Conservation (phyloP, 257 asterid species). For the Capsicum pubescens region DNA sequence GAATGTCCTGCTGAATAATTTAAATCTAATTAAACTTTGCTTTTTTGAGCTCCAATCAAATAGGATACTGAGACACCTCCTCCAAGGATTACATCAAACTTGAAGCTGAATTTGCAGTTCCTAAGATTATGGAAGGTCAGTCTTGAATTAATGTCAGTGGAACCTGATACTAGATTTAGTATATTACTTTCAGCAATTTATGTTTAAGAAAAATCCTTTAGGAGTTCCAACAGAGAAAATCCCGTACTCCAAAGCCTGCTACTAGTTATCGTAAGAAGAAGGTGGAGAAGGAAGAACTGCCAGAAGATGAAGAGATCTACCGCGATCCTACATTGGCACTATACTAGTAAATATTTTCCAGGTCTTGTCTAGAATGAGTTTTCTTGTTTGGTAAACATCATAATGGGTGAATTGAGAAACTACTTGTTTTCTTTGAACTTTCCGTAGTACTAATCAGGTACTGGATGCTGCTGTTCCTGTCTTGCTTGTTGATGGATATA, state of each 20-base stretch:
- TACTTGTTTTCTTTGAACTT: conserved; percentile 29
- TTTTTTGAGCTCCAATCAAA: conserved; percentile 15
- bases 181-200: conserved; percentile 29
- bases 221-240: conserved; percentile 79
- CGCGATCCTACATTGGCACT: conserved; percentile 84
- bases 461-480: conserved; percentile 78
- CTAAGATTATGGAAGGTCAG: conserved; percentile 77
- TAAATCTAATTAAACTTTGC: conserved; percentile 22
- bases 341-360: conserved; percentile 65
- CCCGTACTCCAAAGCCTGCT: conserved; percentile 70
- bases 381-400: conserved; percentile 29
- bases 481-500: conserved; percentile 97
- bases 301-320: conserved; percentile 71
- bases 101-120: conserved; percentile 92
- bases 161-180: conserved; percentile 21
- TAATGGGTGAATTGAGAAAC: conserved; percentile 27
- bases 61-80: conserved; percentile 77
- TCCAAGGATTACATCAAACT: conserved; percentile 89
- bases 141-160: conserved; percentile 22
- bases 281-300: conserved; percentile 84
- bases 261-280: conserved; percentile 90
- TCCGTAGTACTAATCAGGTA: conserved; percentile 81
- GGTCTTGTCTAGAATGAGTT: conserved; percentile 37
- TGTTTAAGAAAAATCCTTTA: conserved; percentile 34
- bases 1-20: conserved; percentile 26